Percentiles rank a stretch among this genome's conserved stretches.
Conservation (phyloP, 352 stramenopile species). For the Globisporangium polare region DNA sequence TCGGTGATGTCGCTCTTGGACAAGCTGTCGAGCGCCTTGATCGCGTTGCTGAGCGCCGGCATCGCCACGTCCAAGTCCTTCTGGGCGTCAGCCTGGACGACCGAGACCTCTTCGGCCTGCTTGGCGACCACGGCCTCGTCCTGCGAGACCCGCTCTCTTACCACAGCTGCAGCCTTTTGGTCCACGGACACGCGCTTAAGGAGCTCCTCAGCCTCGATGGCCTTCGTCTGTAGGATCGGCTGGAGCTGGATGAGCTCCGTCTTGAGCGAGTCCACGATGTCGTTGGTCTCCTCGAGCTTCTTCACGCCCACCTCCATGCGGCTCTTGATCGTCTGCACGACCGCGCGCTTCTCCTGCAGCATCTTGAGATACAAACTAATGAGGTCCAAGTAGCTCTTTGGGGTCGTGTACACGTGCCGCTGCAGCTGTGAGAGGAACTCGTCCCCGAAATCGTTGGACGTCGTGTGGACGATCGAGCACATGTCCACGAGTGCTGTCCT, state of each 20-base stretch:
- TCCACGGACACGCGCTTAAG: conserved; percentile 92
- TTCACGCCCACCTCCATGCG: conserved; percentile 91
- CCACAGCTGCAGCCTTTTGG: conserved; percentile 87
- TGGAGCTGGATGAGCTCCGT: conserved; percentile 90
- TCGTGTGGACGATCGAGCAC: conserved; percentile 92
- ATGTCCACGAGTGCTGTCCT: conserved; percentile 83
- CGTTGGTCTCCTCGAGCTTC: conserved; percentile 94
- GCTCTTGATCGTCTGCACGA: conserved; percentile 81
- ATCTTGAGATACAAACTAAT: conserved; percentile 93
- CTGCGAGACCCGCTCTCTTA: conserved; percentile 82
- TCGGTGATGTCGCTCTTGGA: conserved; percentile 94
- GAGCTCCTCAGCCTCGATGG: conserved; percentile 88
- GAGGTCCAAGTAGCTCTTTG: conserved; percentile 96
- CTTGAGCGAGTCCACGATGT: conserved; percentile 91
- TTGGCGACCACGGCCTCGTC: conserved; percentile 91
- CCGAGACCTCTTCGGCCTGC: conserved; percentile 88
- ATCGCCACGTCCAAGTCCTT: conserved; percentile 92
- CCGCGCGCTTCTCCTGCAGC: conserved; percentile 82
- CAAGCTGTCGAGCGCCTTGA: conserved; percentile 87
- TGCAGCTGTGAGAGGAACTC: conserved; percentile 89
- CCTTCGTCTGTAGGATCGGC: conserved; percentile 89
- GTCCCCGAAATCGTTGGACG: conserved; percentile 84
- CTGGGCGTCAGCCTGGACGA: conserved; percentile 91
- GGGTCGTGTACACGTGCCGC: conserved; percentile 94
- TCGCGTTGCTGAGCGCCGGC: conserved; percentile 85